Conservation (phyloP, 257 asterid genomes). For the Rubia yunnanensis region DNA sequence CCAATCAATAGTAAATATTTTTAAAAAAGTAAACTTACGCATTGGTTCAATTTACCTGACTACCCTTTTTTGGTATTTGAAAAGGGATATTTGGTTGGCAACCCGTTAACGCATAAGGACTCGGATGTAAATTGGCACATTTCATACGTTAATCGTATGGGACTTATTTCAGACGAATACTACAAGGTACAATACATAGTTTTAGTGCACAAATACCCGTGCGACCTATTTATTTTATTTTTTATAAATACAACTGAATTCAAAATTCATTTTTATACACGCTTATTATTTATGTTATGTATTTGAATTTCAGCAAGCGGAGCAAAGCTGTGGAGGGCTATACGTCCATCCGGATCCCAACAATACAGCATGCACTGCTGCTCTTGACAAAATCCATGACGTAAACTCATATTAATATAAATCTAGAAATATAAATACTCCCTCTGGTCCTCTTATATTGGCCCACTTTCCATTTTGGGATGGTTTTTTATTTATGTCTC, state of each 20-base stretch:
- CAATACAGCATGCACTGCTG: background rate
- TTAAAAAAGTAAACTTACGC: too few relatives aligned
- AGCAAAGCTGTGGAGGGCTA: background rate
- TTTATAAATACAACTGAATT: too few relatives aligned
- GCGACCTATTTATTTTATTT: too few relatives aligned
- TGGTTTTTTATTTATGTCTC: too few relatives aligned
- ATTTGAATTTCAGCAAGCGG: background rate
- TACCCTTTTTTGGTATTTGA: too few relatives aligned
- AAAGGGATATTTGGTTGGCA: background rate
- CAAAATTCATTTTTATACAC: too few relatives aligned
- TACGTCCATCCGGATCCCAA: background rate
- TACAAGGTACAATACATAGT: background rate
- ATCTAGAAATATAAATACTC: too few relatives aligned
- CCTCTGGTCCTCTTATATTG: too few relatives aligned
- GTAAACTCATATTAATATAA: too few relatives aligned
- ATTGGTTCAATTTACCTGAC: too few relatives aligned
- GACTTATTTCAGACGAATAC: background rate
- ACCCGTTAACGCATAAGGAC: background rate
- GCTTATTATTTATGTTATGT: background rate
- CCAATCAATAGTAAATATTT: background rate
- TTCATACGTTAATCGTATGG: background rate
- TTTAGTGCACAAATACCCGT: too few relatives aligned
- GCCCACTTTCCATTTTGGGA: too few relatives aligned
- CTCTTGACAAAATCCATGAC: background rate
- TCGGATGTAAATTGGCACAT: background rate